Evolutionary conservation across 2,329 filamentous ascomycete species (phyloP).

Genomic region (Hymenoscyphus fraxineus): DNA sequence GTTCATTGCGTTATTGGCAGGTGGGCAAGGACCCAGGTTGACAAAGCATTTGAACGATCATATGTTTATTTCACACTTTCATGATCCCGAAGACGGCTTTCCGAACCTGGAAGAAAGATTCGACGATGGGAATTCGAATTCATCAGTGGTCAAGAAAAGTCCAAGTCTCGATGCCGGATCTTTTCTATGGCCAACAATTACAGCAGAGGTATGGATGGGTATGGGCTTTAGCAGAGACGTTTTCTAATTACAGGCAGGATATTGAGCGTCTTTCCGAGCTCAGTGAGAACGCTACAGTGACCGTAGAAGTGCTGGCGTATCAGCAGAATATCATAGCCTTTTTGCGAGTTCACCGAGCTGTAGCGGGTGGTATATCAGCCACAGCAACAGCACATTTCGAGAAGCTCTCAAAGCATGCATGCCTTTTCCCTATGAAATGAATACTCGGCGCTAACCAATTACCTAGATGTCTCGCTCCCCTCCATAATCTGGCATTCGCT

Average conservation of each 20-base stretch:
- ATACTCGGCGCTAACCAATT: constrained; percentile 30
- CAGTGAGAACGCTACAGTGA: constrained; percentile 57
- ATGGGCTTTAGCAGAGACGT: not conserved
- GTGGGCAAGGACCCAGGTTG: constrained; percentile 47
- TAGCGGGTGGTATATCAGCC: constrained; percentile 73
- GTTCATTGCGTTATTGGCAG: constrained; percentile 68
- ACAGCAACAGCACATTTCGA: constrained; percentile 74
- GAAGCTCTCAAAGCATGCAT: constrained; percentile 55
- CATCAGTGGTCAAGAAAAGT: constrained; percentile 34
- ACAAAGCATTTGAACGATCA: constrained; percentile 69
- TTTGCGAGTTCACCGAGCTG: constrained; percentile 80
- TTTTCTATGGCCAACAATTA: constrained; percentile 26
- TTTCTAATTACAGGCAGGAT: constrained; percentile 23
- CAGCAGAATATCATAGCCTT: constrained; percentile 85
- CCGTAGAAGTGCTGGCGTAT: constrained; percentile 77
- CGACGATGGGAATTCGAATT: constrained; percentile 29
- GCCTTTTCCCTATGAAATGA: not conserved
- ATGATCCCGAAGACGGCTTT: constrained; percentile 68
- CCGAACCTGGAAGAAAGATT: constrained; percentile 66
- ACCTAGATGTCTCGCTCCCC: constrained; percentile 65
- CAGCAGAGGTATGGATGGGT: constrained; percentile 23
- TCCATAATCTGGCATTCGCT: constrained; percentile 77
- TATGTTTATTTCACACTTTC: constrained; percentile 84
- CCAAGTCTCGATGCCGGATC: constrained; percentile 17
- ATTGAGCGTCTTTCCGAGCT: constrained; percentile 42